Evolutionary conservation across 2,329 filamentous ascomycete species (phyloP).

Genomic region (Hypoxylon sp.): DNA sequence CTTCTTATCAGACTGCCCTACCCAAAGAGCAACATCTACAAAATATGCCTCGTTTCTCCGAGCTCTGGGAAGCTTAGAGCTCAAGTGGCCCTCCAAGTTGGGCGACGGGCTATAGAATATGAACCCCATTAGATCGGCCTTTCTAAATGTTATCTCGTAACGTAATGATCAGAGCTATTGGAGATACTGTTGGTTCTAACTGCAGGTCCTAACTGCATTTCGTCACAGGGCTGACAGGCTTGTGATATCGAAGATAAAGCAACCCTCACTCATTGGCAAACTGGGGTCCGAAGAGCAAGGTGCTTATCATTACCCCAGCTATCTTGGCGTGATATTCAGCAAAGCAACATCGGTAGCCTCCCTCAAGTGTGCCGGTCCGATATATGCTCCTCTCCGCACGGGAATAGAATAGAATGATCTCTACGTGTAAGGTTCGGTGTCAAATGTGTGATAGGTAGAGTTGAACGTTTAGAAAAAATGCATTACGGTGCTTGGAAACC

Average conservation of each 20-base stretch:
- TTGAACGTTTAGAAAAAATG: slow-evolving; percentile 45
- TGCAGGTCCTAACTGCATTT: slow-evolving; percentile 24
- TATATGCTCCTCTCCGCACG: slow-evolving; percentile 19
- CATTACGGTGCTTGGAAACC: slow-evolving; percentile 45
- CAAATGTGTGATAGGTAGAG: not conserved
- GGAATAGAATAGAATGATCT: not conserved
- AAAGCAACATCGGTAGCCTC: slow-evolving; percentile 12
- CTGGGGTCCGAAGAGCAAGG: slow-evolving; percentile 16
- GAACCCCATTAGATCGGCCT: not conserved
- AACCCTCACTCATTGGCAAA: slow-evolving; percentile 34
- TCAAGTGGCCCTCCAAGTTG: not conserved
- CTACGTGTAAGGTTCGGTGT: slow-evolving; percentile 5
- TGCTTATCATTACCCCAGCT: slow-evolving; percentile 44
- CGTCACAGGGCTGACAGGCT: slow-evolving; percentile 32
- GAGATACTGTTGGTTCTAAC: slow-evolving; percentile 27
- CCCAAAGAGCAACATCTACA: not conserved
- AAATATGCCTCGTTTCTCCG: slow-evolving; percentile 19
- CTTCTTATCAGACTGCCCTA: not conserved
- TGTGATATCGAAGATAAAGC: slow-evolving; percentile 36
- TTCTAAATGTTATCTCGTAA: slow-evolving; percentile 13
- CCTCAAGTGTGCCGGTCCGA: slow-evolving; percentile 18
- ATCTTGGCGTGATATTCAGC: slow-evolving; percentile 24
- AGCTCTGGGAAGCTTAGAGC: not conserved
- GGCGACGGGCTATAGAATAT: slow-evolving; percentile 17
- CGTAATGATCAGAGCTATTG: slow-evolving; percentile 14